A percentile compares a stretch with the other conserved stretches of the same genome.
phyloP scores from a whole-genome alignment of 768 basidiomycete species.

The Pisolithus albus region DNA sequence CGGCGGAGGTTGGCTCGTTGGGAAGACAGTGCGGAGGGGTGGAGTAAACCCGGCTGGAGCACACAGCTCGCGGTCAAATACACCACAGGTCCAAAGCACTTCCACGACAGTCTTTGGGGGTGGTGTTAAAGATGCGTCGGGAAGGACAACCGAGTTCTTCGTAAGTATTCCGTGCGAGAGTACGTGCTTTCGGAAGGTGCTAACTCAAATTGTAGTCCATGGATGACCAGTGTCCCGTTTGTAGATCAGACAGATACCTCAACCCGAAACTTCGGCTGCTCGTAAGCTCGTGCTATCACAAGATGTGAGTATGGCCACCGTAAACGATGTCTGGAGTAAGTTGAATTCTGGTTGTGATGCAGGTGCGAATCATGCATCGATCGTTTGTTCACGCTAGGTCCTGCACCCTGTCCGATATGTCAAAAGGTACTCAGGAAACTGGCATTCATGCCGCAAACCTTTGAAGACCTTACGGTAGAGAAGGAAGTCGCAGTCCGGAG shows the following conservation, averaged over 20 bases:
- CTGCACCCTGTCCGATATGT: conserved; percentile 94
- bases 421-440: conserved; percentile 81
- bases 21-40: conserved; percentile 69
- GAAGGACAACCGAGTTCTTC: conserved; percentile 73
- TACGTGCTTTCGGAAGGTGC: background rate
- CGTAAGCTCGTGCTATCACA: conserved; percentile 96
- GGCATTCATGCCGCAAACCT: conserved; percentile 93
- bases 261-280: conserved; percentile 91
- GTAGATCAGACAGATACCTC: conserved; percentile 92
- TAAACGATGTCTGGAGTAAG: background rate
- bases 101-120: conserved; percentile 72
- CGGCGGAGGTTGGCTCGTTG: conserved; percentile 52
- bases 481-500: conserved; percentile 89
- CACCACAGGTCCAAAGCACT: conserved; percentile 64
- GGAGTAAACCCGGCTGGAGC: conserved; percentile 36
- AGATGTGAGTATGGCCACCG: conserved; percentile 58
- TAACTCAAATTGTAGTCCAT: conserved; percentile 47
- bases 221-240: conserved; percentile 95
- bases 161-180: conserved; percentile 38
- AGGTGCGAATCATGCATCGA: conserved; percentile 99
- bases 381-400: conserved; percentile 89
- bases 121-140: conserved; percentile 81
- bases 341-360: conserved; percentile 7
- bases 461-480: conserved; percentile 87
- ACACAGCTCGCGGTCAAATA: conserved; percentile 51